Percentiles rank a stretch among this genome's conserved stretches.
Evolutionary conservation across 176 grass and related monocot species (phyloP).

Genomic region (Bromus sterilis): DNA sequence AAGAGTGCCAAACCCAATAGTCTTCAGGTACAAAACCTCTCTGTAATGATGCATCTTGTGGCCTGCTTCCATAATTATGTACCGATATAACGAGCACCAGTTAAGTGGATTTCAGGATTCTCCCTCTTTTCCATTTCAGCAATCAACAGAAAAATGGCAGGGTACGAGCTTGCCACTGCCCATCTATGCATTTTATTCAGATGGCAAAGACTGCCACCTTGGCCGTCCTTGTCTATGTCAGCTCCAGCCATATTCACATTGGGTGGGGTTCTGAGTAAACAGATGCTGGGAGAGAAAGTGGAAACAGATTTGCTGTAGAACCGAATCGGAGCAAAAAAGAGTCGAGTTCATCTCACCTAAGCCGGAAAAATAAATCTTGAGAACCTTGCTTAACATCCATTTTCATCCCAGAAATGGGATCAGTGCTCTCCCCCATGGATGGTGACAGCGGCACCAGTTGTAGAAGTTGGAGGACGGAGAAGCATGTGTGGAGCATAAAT

Average conservation of each 20-base stretch:
- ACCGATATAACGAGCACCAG: conserved; percentile 5
- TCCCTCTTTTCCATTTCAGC: conserved; percentile 24
- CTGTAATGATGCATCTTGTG: conserved; percentile 2
- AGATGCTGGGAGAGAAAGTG: neutral
- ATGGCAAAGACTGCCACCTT: conserved; percentile 12
- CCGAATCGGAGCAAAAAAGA: conserved; percentile 27
- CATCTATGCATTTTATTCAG: conserved; percentile 45
- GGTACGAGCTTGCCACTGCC: conserved; percentile 33
- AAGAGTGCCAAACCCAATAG: conserved; percentile 4
- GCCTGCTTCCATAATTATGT: conserved; percentile 34
- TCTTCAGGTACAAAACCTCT: neutral
- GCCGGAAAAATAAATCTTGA: conserved; percentile 1
- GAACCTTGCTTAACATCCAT: conserved; percentile 26
- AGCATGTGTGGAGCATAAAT: conserved; percentile 46
- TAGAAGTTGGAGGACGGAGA: conserved; percentile 31
- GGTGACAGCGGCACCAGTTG: conserved; percentile 9
- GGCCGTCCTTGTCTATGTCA: conserved; percentile 39
- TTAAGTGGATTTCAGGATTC: conserved; percentile 28
- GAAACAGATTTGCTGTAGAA: neutral
- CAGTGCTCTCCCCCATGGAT: conserved; percentile 18
- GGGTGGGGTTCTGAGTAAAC: conserved; percentile 15
- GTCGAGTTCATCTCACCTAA: conserved; percentile 29
- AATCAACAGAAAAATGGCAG: conserved; percentile 31
- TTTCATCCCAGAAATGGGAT: conserved; percentile 8
- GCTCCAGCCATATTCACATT: conserved; percentile 46